Conservation (phyloP, 257 asterid genomes). For the Misopates orontium region DNA sequence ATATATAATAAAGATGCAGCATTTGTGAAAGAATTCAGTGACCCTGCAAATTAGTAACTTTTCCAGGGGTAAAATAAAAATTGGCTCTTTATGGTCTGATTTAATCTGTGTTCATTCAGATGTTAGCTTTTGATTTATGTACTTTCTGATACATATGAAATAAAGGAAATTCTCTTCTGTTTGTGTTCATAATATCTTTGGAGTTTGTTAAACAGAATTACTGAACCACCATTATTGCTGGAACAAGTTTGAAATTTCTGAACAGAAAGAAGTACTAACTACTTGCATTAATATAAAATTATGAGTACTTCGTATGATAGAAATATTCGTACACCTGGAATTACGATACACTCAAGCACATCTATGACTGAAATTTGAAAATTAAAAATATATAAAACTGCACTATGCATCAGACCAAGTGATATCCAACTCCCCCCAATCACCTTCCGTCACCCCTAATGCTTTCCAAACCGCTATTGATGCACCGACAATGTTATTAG, state of each 20-base stretch:
- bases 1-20: too few species aligned
- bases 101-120: not conserved
- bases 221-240: too few species aligned
- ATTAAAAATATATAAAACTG: too few species aligned
- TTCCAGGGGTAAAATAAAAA: not conserved
- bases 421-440: constrained; percentile 33
- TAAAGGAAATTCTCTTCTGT: not conserved
- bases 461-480: constrained; percentile 53
- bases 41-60: not conserved
- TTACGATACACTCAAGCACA: too few species aligned
- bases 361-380: too few species aligned
- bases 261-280: too few species aligned
- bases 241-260: too few species aligned
- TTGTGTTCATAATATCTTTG: not conserved
- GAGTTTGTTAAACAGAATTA: too few species aligned
- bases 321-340: too few species aligned
- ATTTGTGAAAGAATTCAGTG: too few species aligned
- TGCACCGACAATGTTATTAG: constrained; percentile 43
- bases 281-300: too few species aligned
- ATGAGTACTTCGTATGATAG: too few species aligned
- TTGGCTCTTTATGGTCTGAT: constrained; percentile 2
- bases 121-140: not conserved
- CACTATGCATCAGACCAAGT: constrained; percentile 34
- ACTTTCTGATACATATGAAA: constrained; percentile 3
- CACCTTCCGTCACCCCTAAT: constrained; percentile 28